Evolutionary conservation across 1,284 basidiomycete species (phyloP).

Genomic region (Ceratobasidium sp.): DNA sequence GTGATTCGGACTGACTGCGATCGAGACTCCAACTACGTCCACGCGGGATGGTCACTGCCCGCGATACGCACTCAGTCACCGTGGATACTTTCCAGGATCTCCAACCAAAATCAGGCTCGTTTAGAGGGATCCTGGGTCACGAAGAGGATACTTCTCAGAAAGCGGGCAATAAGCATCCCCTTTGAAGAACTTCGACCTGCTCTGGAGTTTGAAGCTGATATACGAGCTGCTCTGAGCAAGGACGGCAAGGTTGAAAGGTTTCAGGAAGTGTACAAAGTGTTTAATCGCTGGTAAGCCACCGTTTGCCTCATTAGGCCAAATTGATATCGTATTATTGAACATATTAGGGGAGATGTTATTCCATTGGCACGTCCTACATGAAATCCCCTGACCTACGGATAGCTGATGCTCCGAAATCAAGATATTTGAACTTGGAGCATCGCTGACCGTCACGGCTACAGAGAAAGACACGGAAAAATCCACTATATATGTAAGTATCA

Average conservation of each 20-base stretch:
- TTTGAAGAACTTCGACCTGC: not conserved
- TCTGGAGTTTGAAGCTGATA: not conserved
- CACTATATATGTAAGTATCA: not conserved
- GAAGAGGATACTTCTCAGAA: not conserved
- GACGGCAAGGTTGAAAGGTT: not conserved
- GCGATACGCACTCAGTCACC: not conserved
- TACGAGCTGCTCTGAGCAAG: not conserved
- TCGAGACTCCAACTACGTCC: slow-evolving; percentile 21
- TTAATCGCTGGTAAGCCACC: slow-evolving; percentile 8
- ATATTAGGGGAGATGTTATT: slow-evolving; percentile 19
- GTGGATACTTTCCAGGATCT: not conserved
- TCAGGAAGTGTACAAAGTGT: slow-evolving; percentile 4
- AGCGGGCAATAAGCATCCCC: not conserved
- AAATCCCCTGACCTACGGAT: not conserved
- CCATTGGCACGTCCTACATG: not conserved
- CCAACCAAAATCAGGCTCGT: not conserved
- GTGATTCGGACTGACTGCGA: not conserved
- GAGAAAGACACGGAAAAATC: not conserved
- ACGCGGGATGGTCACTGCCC: not conserved
- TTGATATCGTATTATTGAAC: not conserved
- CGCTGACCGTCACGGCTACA: not conserved
- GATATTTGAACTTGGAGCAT: slow-evolving; percentile 11
- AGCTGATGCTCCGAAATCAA: not conserved
- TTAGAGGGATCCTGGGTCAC: not conserved
- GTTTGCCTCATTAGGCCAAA: not conserved